Percentiles rank a stretch among this genome's conserved stretches.
Evolutionary conservation across 108 stramenopile genomes (phyloP).

Genomic region (Nannochloropsis granulata): DNA sequence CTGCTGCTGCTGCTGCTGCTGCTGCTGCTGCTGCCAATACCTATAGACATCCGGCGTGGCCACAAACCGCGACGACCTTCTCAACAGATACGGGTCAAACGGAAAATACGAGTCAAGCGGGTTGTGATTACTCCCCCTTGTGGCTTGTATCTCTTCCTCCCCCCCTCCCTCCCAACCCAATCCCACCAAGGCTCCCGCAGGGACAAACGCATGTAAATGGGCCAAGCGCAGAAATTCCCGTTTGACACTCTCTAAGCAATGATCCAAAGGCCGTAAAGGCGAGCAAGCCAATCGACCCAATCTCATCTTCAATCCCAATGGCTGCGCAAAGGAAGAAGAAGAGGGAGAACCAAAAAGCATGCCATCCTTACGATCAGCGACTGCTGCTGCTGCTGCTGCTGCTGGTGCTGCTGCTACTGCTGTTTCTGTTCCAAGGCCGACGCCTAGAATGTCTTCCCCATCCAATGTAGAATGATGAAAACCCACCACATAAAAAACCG

Average conservation of each 20-base stretch:
- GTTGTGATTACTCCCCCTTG: slow-evolving; percentile 59
- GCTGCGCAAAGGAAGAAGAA: no score
- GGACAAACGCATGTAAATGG: background rate
- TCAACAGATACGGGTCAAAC: slow-evolving; percentile 83
- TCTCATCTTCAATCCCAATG: background rate
- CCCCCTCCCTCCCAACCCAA: slow-evolving; percentile 45
- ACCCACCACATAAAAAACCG: slow-evolving; percentile 93
- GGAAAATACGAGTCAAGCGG: slow-evolving; percentile 90
- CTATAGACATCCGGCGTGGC: slow-evolving; percentile 53
- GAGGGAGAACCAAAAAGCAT: background rate
- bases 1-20: no score
- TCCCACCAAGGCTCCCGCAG: background rate
- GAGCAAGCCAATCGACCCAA: slow-evolving; percentile 54
- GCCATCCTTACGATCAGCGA: background rate
- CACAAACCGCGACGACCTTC: slow-evolving; percentile 54
- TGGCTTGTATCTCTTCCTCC: slow-evolving; percentile 53
- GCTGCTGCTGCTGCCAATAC: slow-evolving; percentile 46
- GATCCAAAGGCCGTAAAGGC: slow-evolving; percentile 60
- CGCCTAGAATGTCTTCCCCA: background rate
- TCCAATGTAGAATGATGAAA: slow-evolving; percentile 44
- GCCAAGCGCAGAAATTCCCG: slow-evolving; percentile 74
- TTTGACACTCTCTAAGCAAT: slow-evolving; percentile 79
- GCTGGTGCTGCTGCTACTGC: background rate
- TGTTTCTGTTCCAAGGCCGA: background rate
- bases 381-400: background rate